These are phyloP conservation scores for Xylaria intraflava DNA, from an alignment of 495 filamentous ascomycete genomes.

Conservation along the genomic window DNA sequence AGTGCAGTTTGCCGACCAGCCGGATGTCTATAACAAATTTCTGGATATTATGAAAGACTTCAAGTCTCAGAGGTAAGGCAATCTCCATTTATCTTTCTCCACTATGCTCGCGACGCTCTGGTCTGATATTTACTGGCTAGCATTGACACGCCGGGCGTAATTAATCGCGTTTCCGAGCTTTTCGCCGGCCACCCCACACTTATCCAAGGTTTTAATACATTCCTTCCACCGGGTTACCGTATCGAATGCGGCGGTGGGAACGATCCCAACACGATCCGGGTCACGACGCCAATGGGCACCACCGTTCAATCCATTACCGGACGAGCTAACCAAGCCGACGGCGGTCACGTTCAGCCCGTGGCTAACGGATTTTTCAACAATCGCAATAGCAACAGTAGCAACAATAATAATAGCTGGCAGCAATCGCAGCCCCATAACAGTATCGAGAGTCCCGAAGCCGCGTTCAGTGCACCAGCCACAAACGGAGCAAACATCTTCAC, in stretches of 20 bases:
- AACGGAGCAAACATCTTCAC: constrained; percentile 41
- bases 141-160: constrained; percentile 97
- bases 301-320: constrained; percentile 52
- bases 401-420: constrained; percentile 39
- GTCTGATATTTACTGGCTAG: constrained; percentile 35
- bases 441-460: constrained; percentile 48
- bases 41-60: constrained; percentile 99
- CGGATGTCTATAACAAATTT: constrained; percentile 97
- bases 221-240: constrained; percentile 91
- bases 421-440: constrained; percentile 51
- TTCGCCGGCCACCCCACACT: constrained; percentile 95
- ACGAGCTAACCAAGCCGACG: constrained; percentile 36
- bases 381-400: constrained; percentile 17
- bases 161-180: constrained; percentile 91
- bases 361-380: constrained; percentile 31
- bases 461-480: constrained; percentile 45
- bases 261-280: constrained; percentile 90
- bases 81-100: constrained; percentile 9
- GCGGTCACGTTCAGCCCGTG: constrained; percentile 30
- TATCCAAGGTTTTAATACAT: constrained; percentile 98
- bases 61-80: constrained; percentile 85
- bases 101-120: constrained; percentile 4
- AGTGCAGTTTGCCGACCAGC: constrained; percentile 92
- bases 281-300: constrained; percentile 88
- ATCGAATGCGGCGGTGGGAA: constrained; percentile 92